A percentile compares a stretch with the other conserved stretches of the same genome.
These are phyloP conservation scores for Trichosporon faecale DNA, from an alignment of 1,284 basidiomycete genomes.

Conservation along the genomic window DNA sequence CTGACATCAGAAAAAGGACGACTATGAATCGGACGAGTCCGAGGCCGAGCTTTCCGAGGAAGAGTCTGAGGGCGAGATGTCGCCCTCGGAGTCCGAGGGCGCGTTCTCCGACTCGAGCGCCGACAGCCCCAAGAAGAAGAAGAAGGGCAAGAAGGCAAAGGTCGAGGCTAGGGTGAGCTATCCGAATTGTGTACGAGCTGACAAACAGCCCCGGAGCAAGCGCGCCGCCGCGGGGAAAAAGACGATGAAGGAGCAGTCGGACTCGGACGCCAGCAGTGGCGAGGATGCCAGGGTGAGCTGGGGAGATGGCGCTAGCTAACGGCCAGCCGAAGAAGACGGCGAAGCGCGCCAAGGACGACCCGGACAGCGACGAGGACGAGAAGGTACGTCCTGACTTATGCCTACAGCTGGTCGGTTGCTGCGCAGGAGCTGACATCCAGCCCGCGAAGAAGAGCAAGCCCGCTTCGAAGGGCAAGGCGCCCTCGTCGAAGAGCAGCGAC, in stretches of 20 bases:
- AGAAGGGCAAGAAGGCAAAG: conserved; percentile 2
- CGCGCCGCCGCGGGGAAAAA: neutral
- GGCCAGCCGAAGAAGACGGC: neutral
- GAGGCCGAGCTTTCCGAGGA: conserved; percentile 11
- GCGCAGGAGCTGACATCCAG: neutral
- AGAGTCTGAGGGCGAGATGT: conserved; percentile 14
- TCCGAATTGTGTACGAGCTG: neutral
- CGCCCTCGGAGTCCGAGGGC: conserved; percentile 4
- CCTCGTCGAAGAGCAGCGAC: conserved; percentile 10
- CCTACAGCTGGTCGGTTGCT: neutral
- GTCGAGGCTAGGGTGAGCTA: neutral
- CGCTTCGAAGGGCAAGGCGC: conserved; percentile 9
- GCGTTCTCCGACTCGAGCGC: conserved; percentile 18
- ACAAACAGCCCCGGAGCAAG: neutral
- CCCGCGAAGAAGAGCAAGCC: conserved; percentile 13
- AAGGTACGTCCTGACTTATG: neutral
- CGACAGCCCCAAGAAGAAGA: conserved; percentile 4
- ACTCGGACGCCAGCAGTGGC: neutral
- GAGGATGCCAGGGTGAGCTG: conserved; percentile 21
- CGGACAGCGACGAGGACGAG: conserved; percentile 3
- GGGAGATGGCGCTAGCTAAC: neutral
- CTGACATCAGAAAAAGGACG: conserved; percentile 1
- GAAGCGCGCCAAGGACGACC: neutral
- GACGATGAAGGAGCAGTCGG: neutral
- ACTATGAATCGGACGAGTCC: conserved; percentile 2